Percentiles rank a stretch among this genome's conserved stretches.
Conservation (phyloP, 371 early-diverging fungal genomes). For the Mucor sp. region DNA sequence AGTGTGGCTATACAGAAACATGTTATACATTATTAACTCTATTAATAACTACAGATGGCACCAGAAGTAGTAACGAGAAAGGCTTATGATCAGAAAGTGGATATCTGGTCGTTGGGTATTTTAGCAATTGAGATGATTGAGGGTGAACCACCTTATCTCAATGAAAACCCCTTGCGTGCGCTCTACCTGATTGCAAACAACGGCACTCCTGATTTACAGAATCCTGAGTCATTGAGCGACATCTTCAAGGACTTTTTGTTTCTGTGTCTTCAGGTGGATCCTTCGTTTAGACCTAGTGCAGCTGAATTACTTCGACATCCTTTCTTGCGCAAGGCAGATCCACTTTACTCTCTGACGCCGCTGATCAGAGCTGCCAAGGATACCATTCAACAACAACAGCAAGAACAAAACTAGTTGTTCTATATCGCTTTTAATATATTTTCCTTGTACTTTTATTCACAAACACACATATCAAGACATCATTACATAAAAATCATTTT, state of each 20-base stretch:
- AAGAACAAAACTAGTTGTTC: not conserved
- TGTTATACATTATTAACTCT: not conserved
- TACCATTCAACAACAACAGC: slow-evolving; percentile 20
- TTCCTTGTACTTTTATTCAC: slow-evolving; percentile 2
- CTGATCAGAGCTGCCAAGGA: slow-evolving; percentile 88
- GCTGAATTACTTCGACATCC: slow-evolving; percentile 81
- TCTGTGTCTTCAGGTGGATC: slow-evolving; percentile 80
- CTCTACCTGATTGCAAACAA: slow-evolving; percentile 94
- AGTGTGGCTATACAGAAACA: not conserved
- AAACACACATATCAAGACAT: no score
- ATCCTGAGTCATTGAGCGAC: slow-evolving; percentile 78
- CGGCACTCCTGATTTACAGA: slow-evolving; percentile 90
- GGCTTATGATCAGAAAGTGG: slow-evolving; percentile 92
- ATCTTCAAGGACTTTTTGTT: slow-evolving; percentile 84
- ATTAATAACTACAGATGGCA: slow-evolving; percentile 68
- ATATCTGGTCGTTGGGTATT: slow-evolving; percentile 98
- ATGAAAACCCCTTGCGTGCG: slow-evolving; percentile 86
- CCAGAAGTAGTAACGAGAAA: slow-evolving; percentile 95
- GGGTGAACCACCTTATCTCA: slow-evolving; percentile 95
- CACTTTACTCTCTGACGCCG: slow-evolving; percentile 81
- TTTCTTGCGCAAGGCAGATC: slow-evolving; percentile 86
- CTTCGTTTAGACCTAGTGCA: slow-evolving; percentile 80
- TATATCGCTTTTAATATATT: not conserved
- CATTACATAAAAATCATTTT: no score
- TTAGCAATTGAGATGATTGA: slow-evolving; percentile 95